Percentiles rank a stretch among this genome's conserved stretches.
Evolutionary conservation across 495 filamentous ascomycete species (phyloP).

Genomic region (Penicillium samsonianum): DNA sequence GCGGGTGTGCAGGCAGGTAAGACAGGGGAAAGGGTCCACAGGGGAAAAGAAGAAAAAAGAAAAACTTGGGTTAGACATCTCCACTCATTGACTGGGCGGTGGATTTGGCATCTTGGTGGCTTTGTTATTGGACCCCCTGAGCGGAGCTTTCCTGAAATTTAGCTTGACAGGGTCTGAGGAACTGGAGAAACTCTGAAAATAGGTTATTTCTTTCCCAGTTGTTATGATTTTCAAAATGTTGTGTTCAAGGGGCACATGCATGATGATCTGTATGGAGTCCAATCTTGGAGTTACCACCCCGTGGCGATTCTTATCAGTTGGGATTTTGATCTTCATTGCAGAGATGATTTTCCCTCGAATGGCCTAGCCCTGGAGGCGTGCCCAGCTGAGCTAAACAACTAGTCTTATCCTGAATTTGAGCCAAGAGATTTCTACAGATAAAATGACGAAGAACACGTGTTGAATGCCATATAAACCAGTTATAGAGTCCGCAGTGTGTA

Average conservation of each 20-base stretch:
- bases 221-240: not conserved
- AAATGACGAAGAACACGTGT: not conserved
- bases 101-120: not conserved
- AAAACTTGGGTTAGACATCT: slow-evolving; percentile 1
- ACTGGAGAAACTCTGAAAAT: slow-evolving; percentile 2
- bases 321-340: slow-evolving; percentile 12
- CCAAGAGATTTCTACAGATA: not conserved
- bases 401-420: slow-evolving; percentile 1
- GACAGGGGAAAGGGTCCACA: slow-evolving; percentile 12
- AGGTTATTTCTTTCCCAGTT: not conserved
- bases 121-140: slow-evolving; percentile 2
- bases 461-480: not conserved
- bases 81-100: slow-evolving; percentile 3
- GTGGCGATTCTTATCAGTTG: slow-evolving; percentile 7
- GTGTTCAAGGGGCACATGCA: slow-evolving; percentile 12
- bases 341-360: not conserved
- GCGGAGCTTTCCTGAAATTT: slow-evolving; percentile 6
- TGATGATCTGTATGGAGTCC: slow-evolving; percentile 1
- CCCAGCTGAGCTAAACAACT: slow-evolving; percentile 5
- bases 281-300: not conserved
- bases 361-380: slow-evolving; percentile 9
- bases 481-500: not conserved
- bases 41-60: not conserved
- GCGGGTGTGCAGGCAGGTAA: not conserved
- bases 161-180: slow-evolving; percentile 1